These are phyloP conservation scores for Phyllosticta paracitricarpa DNA, from an alignment of 2,329 filamentous ascomycete genomes.

Conservation along the genomic window DNA sequence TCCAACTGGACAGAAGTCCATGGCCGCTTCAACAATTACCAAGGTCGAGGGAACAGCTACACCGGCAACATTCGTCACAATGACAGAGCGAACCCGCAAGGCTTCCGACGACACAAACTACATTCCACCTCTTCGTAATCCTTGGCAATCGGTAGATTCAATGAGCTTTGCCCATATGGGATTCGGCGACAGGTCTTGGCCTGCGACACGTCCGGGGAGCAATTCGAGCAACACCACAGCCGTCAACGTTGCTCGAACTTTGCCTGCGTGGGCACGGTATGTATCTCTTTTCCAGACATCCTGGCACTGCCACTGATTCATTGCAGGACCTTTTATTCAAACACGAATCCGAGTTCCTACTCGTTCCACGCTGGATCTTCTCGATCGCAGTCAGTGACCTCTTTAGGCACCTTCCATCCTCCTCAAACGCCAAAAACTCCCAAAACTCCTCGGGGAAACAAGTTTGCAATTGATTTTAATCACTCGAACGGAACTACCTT, in stretches of 20 bases:
- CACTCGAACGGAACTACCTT: background rate
- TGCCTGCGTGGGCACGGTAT: conserved; percentile 9
- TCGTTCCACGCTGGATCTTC: background rate
- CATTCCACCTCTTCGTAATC: conserved; percentile 4
- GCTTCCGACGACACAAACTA: background rate
- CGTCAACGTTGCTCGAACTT: background rate
- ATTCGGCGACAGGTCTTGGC: background rate
- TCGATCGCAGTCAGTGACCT: background rate
- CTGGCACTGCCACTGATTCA: background rate
- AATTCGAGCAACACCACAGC: conserved; percentile 2
- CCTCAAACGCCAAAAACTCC: background rate
- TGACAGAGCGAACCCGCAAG: background rate
- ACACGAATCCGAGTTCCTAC: background rate
- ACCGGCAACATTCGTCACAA: background rate
- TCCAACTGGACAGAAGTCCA: background rate
- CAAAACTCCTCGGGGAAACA: background rate
- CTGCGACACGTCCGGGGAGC: background rate
- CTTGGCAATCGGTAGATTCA: conserved; percentile 7
- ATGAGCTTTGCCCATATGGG: conserved; percentile 1
- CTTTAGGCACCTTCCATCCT: background rate
- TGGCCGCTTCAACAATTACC: background rate
- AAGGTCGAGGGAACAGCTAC: background rate
- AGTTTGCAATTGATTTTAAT: background rate
- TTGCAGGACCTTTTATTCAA: conserved; percentile 3
- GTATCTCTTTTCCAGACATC: background rate